Percentiles rank a stretch among this genome's conserved stretches.
Evolutionary conservation across 495 filamentous ascomycete species (phyloP).

Genomic region (Neurospora sp.): DNA sequence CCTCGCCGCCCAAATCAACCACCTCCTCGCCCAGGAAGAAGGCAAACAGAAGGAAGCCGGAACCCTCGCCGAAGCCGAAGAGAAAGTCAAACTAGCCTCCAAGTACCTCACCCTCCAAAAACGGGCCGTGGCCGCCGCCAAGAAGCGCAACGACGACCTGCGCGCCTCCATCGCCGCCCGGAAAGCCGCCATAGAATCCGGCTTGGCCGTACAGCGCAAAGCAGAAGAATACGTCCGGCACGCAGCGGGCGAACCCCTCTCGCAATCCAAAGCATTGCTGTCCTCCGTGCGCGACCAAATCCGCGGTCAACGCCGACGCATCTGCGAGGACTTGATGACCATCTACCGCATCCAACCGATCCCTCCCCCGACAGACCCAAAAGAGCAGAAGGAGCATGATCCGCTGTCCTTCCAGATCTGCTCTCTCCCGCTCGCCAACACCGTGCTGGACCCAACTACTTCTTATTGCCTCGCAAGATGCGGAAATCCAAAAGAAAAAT

Average conservation of each 20-base stretch:
- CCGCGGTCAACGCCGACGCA: slow-evolving; percentile 71
- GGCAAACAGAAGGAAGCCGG: slow-evolving; percentile 22
- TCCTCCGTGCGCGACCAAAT: slow-evolving; percentile 49
- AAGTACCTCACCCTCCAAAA: slow-evolving; percentile 53
- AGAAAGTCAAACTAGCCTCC: slow-evolving; percentile 48
- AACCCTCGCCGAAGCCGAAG: slow-evolving; percentile 48
- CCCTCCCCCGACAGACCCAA: slow-evolving; percentile 16
- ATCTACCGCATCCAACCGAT: slow-evolving; percentile 75
- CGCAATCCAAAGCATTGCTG: slow-evolving; percentile 42
- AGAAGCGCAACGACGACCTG: slow-evolving; percentile 51
- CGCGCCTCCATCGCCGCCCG: slow-evolving; percentile 54
- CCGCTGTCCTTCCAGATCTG: slow-evolving; percentile 71
- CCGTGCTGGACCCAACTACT: slow-evolving; percentile 45
- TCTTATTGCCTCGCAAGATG: not conserved
- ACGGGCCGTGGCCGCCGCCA: slow-evolving; percentile 49
- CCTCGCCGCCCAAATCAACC: slow-evolving; percentile 67
- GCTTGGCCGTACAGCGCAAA: slow-evolving; percentile 46
- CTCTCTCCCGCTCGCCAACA: slow-evolving; percentile 66
- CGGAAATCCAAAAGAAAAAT: slow-evolving; percentile 14
- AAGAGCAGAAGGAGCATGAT: not conserved
- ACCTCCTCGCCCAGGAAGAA: slow-evolving; percentile 46
- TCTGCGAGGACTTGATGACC: slow-evolving; percentile 66
- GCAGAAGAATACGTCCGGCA: slow-evolving; percentile 43
- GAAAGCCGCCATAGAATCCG: slow-evolving; percentile 53
- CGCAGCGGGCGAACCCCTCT: slow-evolving; percentile 47